Evolutionary conservation across 164 flowering plant genomes (phyloP), one percentile per base, ranked within the genome.

Genomic region (Chimonanthus salicifolius): DNA sequence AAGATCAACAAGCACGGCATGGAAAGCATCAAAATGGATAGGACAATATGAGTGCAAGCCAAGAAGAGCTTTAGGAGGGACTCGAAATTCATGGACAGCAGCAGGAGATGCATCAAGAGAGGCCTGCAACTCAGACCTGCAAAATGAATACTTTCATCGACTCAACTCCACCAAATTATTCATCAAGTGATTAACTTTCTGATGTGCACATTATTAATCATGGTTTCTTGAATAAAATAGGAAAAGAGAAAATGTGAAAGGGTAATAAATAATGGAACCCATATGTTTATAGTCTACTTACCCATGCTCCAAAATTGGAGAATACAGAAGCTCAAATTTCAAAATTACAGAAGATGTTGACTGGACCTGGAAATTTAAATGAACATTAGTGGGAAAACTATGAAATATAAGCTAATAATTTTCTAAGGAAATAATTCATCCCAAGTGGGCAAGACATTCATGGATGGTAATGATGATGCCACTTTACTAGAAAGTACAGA

Each of bases 21-120:
- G 97, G 78, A 88, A 90, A 43, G 91, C 77, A 84, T 95, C 99
- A 80, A 96, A 96, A 80, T 90, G 90, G 72, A 96, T 88, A 69
- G 98, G 99, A 72, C 97, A 96, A 78, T 96, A 96, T 20, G 98
- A 89, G 80, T 96, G 99, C 85, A 96, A 73, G 71, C 98, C 99
- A 11, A 90, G 78, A 79, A 94, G 98, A 80, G 98, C 94, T 80
- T 91, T 94, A 44, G 98, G 91, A 83, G 99, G 97, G 76, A 95
- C 83, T 21, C 98, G 86, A 74, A 95, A 92, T 84, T 96, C 97
- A 86, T 96, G 98, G 60, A 88, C 84, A 58, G 98, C 87, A 77
- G 92, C 91, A 83, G 95, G 80, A 70, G 75, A 76, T 72, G 87
- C 80, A 76, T 87, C 89, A 71, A 86, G 62, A 76, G 84, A 83